A percentile compares a stretch with the other conserved stretches of the same genome.
These are phyloP conservation scores for Mortierella sp. DNA, from an alignment of 371 early-diverging fungal species.

Conservation along the genomic window DNA sequence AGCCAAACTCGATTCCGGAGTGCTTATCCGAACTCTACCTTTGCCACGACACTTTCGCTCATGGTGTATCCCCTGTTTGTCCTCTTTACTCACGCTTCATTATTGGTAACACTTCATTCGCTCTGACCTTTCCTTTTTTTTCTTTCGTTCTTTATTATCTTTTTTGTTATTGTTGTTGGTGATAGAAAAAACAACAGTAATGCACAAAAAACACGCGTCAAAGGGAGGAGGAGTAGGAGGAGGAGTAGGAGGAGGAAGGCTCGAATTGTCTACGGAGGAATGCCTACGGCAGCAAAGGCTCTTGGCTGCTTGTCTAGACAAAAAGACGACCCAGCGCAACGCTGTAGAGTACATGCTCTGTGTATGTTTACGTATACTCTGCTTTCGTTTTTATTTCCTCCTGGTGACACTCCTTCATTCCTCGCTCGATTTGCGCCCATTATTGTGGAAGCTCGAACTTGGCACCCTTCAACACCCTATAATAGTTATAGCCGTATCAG, in stretches of 20 bases:
- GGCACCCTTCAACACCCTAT: conserved; percentile 90
- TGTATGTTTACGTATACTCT: not conserved
- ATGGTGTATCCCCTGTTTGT: too few species aligned
- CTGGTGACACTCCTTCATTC: not conserved
- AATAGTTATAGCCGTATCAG: not conserved
- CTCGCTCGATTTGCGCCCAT: conserved; percentile 2
- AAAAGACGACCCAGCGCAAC: not conserved
- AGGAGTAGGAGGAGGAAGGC: not conserved
- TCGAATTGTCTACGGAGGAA: not conserved
- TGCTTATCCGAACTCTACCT: too few species aligned
- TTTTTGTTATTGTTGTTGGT: not conserved
- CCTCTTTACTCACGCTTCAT: too few species aligned
- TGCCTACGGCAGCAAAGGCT: not conserved
- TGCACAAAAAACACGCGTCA: not conserved
- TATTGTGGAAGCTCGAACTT: conserved; percentile 84
- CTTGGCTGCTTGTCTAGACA: not conserved
- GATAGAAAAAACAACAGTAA: not conserved
- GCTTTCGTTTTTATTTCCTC: not conserved
- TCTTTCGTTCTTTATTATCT: not conserved
- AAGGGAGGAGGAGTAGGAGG: not conserved
- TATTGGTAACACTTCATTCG: too few species aligned
- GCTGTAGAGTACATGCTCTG: not conserved
- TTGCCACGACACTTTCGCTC: too few species aligned
- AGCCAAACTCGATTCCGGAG: not conserved
- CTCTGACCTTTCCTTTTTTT: not conserved